These are phyloP conservation scores for Blepharisma undulans DNA, from an alignment of 169 alveolate species.

Conservation along the genomic window DNA sequence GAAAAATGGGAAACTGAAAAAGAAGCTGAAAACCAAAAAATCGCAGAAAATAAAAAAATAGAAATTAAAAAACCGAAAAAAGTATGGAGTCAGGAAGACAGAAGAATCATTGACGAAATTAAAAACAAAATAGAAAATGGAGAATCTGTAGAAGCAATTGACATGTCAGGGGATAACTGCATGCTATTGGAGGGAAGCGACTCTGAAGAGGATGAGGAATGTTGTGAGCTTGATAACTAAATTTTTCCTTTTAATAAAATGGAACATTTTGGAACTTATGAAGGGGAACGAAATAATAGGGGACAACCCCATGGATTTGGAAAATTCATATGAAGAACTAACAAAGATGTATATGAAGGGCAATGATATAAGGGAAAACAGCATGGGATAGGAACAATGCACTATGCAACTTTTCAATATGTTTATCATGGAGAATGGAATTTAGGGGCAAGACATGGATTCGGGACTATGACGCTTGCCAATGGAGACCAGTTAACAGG, in stretches of 20 bases:
- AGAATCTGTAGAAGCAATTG: no score
- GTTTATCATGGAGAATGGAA: constrained; percentile 29
- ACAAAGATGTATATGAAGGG: constrained; percentile 52
- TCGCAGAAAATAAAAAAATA: not conserved
- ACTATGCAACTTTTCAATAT: not conserved
- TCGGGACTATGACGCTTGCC: constrained; percentile 40
- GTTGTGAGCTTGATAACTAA: no score
- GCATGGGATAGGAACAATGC: not conserved
- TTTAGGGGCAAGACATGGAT: constrained; percentile 48
- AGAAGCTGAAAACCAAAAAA: not conserved
- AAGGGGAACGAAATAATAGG: not conserved
- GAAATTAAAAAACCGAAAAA: not conserved
- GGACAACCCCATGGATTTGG: constrained; percentile 15
- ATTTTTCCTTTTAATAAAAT: no score
- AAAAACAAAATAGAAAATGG: no score
- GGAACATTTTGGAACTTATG: constrained; percentile 7
- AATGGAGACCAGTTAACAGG: constrained; percentile 60
- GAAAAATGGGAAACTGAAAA: not conserved
- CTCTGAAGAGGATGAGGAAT: no score
- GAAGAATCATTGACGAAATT: no score
- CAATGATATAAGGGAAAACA: constrained; percentile 39
- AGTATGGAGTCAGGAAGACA: no score
- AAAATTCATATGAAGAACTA: not conserved
- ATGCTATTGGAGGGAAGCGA: no score
- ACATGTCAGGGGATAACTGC: no score